Evolutionary conservation across 495 filamentous ascomycete species (phyloP).

Genomic region (Xylaria cubensis): DNA sequence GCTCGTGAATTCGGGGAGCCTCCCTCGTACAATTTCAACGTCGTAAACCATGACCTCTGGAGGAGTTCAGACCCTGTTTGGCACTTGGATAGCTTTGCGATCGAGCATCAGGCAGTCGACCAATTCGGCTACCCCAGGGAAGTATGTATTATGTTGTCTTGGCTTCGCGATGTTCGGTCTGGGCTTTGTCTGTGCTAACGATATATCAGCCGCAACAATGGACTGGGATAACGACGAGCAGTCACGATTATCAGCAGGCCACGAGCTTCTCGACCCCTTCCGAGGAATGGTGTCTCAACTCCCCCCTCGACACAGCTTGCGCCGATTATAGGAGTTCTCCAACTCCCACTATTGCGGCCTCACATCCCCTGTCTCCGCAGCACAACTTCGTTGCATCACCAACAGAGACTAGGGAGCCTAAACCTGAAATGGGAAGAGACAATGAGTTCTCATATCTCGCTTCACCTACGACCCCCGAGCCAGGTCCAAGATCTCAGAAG

Average conservation of each 20-base stretch:
- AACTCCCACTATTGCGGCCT: not conserved
- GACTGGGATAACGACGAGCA: not conserved
- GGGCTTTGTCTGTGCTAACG: not conserved
- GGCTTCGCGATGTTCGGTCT: not conserved
- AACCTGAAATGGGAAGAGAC: not conserved
- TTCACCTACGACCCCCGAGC: not conserved
- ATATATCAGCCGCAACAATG: not conserved
- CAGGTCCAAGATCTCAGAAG: conserved; percentile 1
- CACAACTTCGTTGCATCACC: not conserved
- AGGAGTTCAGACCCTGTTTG: not conserved
- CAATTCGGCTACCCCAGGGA: not conserved
- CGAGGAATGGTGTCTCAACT: not conserved
- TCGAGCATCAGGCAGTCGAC: not conserved
- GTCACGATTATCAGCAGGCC: not conserved
- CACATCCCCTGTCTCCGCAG: conserved; percentile 3
- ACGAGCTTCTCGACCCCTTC: not conserved
- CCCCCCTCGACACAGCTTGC: not conserved
- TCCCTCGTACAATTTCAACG: not conserved
- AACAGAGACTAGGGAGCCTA: not conserved
- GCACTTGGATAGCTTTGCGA: not conserved
- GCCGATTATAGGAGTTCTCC: not conserved
- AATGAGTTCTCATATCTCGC: not conserved
- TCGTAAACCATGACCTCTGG: not conserved
- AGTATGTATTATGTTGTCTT: not conserved
- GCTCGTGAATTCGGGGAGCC: not conserved